These are phyloP conservation scores for Xylariaceae sp. DNA, from an alignment of 2,329 filamentous ascomycete genomes.

Conservation along the genomic window DNA sequence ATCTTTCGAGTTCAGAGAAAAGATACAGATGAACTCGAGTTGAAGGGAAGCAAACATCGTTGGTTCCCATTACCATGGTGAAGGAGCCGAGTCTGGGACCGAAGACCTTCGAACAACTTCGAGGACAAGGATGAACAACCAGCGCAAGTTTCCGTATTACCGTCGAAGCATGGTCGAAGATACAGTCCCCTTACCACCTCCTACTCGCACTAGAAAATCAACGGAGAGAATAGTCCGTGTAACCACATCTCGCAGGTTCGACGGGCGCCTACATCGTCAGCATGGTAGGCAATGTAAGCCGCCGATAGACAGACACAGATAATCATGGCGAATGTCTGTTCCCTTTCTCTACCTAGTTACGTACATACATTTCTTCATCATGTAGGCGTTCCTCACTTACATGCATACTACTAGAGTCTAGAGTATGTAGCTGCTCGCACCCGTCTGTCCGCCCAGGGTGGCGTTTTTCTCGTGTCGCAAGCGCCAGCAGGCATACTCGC, in stretches of 20 bases:
- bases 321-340: constrained; percentile 8
- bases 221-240: constrained; percentile 18
- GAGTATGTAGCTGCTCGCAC: too few relatives aligned
- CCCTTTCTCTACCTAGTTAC: not conserved
- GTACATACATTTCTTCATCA: too few relatives aligned
- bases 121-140: not conserved
- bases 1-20: too few relatives aligned
- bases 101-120: constrained; percentile 4
- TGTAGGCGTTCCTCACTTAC: too few relatives aligned
- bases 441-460: not conserved
- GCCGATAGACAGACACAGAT: constrained; percentile 1
- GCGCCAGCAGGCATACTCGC: not conserved
- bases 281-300: not conserved
- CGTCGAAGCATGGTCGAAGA: not conserved
- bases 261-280: constrained; percentile 6
- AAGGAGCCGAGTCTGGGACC: not conserved
- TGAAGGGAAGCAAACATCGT: not conserved
- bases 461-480: constrained; percentile 6
- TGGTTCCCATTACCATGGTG: not conserved
- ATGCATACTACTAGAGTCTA: too few relatives aligned
- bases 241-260: constrained; percentile 15
- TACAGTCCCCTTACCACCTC: not conserved
- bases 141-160: not conserved
- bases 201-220: not conserved
- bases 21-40: not conserved